These are phyloP conservation scores for Fusarium torulosum DNA, from an alignment of 2,329 filamentous ascomycete species.

Conservation along the genomic window DNA sequence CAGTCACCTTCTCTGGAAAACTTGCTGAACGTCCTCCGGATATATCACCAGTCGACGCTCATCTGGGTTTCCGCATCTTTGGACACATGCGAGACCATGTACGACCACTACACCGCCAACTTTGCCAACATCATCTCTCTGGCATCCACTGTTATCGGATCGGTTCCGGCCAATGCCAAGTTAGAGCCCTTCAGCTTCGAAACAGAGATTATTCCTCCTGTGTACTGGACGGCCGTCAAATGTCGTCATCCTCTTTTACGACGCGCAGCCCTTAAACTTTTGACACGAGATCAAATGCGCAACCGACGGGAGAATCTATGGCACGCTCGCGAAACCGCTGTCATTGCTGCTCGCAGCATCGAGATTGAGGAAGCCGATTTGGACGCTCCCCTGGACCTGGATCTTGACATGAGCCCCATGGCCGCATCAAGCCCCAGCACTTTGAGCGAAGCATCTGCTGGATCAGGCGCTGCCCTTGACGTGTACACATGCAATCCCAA, in stretches of 20 bases:
- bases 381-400: not conserved
- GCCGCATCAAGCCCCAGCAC: not conserved
- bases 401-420: not conserved
- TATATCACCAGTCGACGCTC: slow-evolving; percentile 53
- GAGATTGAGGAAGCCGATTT: slow-evolving; percentile 52
- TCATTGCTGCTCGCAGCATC: slow-evolving; percentile 53
- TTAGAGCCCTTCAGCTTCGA: slow-evolving; percentile 56
- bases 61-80: slow-evolving; percentile 54
- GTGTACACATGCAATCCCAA: not conserved
- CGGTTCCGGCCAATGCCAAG: slow-evolving; percentile 21
- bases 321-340: slow-evolving; percentile 51
- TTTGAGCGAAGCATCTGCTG: not conserved
- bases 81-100: slow-evolving; percentile 50
- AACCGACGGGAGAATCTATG: slow-evolving; percentile 57
- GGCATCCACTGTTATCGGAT: slow-evolving; percentile 48
- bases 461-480: not conserved
- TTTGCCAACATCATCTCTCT: slow-evolving; percentile 56
- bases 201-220: slow-evolving; percentile 57
- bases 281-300: slow-evolving; percentile 50
- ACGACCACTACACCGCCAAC: slow-evolving; percentile 52
- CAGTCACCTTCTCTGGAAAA: slow-evolving; percentile 28
- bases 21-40: slow-evolving; percentile 50
- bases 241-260: slow-evolving; percentile 58
- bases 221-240: slow-evolving; percentile 58
- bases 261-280: slow-evolving; percentile 54